Evolutionary conservation across 225 moss, liverwort and hornwort genomes (phyloP).

Genomic region (Rhytidiadelphus loreus): DNA sequence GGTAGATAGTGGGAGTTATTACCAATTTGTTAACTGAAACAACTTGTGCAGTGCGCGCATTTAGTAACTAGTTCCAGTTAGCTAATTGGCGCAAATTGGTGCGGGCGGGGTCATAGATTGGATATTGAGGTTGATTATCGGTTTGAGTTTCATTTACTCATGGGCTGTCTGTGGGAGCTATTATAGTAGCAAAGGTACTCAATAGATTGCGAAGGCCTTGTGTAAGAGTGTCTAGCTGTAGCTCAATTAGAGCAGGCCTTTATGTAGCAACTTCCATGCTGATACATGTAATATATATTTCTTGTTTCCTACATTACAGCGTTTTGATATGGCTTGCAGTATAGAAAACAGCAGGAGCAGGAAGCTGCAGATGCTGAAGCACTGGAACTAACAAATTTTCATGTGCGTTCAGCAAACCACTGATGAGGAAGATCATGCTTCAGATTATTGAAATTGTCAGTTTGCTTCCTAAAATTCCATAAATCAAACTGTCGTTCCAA

Average conservation of each 20-base stretch:
- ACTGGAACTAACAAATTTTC: constrained; percentile 65
- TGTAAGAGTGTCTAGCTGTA: neutral
- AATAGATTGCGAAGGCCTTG: neutral
- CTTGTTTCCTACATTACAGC: neutral
- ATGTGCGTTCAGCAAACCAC: constrained; percentile 38
- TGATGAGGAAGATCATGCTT: neutral
- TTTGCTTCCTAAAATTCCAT: neutral
- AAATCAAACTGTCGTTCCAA: neutral
- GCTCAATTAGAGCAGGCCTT: neutral
- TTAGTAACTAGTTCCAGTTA: neutral
- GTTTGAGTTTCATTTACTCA: neutral
- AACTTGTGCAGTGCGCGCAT: neutral
- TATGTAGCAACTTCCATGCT: neutral
- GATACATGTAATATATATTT: neutral
- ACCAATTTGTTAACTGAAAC: neutral
- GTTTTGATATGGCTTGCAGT: constrained; percentile 37
- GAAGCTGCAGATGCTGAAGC: constrained; percentile 69
- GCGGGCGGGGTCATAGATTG: neutral
- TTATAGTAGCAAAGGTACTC: neutral
- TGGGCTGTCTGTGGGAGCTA: neutral
- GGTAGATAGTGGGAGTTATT: neutral
- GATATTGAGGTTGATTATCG: neutral
- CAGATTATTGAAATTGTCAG: neutral
- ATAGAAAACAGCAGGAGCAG: constrained; percentile 80
- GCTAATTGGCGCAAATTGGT: neutral